Conservation (phyloP, 805 yeast genomes). For the Brettanomyces nanus region DNA sequence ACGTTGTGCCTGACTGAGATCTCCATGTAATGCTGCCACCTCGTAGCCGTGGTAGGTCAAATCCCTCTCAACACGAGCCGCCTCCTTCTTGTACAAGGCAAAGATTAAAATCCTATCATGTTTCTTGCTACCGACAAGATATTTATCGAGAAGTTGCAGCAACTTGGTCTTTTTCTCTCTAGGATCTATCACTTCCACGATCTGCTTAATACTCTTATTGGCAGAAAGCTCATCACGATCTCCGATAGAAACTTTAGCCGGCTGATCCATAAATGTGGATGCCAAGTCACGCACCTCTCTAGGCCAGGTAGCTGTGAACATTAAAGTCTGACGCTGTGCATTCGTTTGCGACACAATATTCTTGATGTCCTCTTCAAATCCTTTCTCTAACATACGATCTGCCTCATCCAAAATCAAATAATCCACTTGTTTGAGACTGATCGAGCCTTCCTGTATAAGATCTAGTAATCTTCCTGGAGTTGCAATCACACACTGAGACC, state of each 20-base stretch:
- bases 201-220: conserved; percentile 86
- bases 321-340: conserved; percentile 74
- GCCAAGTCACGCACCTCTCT: conserved; percentile 94
- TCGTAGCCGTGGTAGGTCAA: conserved; percentile 64
- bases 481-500: conserved; percentile 79
- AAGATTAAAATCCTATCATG: conserved; percentile 84
- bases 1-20: conserved; percentile 85
- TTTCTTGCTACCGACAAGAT: conserved; percentile 54
- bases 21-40: conserved; percentile 96
- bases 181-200: conserved; percentile 87
- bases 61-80: conserved; percentile 77
- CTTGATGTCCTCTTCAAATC: conserved; percentile 95
- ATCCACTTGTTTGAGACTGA: conserved; percentile 56
- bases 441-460: conserved; percentile 80
- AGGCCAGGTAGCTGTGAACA: conserved; percentile 99
- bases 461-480: conserved; percentile 98
- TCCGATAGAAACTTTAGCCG: conserved; percentile 80
- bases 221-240: conserved; percentile 92
- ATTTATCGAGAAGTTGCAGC: conserved; percentile 61
- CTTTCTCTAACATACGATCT: conserved; percentile 97
- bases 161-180: conserved; percentile 71
- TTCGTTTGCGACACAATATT: conserved; percentile 58
- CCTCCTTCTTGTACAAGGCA: conserved; percentile 95
- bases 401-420: conserved; percentile 95
- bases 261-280: conserved; percentile 66